Percentiles rank a stretch among this genome's conserved stretches.
Conservation (phyloP, 2,329 filamentous ascomycete species). For the Lasiodiplodia citricola region DNA sequence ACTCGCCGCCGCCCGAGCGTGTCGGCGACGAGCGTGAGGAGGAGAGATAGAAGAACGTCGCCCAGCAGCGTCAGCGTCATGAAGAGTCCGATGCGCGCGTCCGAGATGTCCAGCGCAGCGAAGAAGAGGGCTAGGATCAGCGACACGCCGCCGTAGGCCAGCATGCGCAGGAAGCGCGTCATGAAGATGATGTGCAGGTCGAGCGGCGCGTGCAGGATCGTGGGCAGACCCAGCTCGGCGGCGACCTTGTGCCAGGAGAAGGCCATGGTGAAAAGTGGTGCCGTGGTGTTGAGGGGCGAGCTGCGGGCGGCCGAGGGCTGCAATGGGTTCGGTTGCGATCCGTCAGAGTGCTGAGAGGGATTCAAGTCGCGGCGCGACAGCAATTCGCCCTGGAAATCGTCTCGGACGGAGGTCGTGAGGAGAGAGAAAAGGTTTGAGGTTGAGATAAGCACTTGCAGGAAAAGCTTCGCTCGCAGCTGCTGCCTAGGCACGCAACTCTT, state of each 20-base stretch:
- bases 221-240: conserved; percentile 36
- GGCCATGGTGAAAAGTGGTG: neutral
- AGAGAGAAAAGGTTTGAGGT: neutral
- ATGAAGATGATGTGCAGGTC: conserved; percentile 47
- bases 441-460: neutral
- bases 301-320: neutral
- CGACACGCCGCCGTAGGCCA: conserved; percentile 43
- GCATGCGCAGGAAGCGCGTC: conserved; percentile 43
- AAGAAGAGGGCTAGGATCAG: conserved; percentile 47
- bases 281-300: neutral
- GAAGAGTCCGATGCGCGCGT: conserved; percentile 46
- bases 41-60: conserved; percentile 43
- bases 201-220: conserved; percentile 39
- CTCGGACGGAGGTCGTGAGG: neutral
- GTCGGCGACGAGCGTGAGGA: conserved; percentile 47
- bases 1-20: conserved; percentile 40
- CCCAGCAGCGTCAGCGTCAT: conserved; percentile 49
- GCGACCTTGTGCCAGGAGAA: neutral
- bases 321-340: neutral
- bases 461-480: neutral
- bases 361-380: neutral
- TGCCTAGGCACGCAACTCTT: neutral
- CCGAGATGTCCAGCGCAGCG: conserved; percentile 40
- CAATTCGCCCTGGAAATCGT: neutral
- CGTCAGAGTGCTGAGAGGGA: neutral